These are phyloP conservation scores for Heteromeles arbutifolia DNA, from an alignment of 306 rosid species.

Conservation along the genomic window DNA sequence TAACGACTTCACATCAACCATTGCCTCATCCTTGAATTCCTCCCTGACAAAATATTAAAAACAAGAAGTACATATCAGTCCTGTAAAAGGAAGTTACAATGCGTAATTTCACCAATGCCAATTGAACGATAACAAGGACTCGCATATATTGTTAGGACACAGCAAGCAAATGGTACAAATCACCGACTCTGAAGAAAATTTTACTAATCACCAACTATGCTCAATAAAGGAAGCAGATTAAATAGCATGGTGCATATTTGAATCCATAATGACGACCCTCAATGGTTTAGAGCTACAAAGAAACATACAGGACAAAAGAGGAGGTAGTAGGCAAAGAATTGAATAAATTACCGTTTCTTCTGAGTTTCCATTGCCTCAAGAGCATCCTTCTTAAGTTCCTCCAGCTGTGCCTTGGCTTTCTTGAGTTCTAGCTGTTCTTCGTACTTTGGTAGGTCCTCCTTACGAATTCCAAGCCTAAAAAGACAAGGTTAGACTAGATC, in stretches of 20 bases:
- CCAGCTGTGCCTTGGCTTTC: conserved; percentile 77
- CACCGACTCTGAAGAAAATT: background rate
- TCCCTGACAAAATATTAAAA: conserved; percentile 56
- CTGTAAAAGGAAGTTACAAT: background rate
- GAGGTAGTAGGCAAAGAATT: background rate
- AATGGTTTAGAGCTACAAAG: background rate
- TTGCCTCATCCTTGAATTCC: conserved; percentile 84
- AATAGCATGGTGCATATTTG: background rate
- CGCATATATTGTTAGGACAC: background rate
- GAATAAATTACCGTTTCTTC: conserved; percentile 60
- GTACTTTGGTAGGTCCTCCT: conserved; percentile 68
- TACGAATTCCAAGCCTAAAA: conserved; percentile 63
- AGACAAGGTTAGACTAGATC: background rate
- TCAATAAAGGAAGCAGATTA: background rate
- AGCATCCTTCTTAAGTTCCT: conserved; percentile 76
- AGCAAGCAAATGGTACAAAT: background rate
- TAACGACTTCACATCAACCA: conserved; percentile 59
- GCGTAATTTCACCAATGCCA: background rate
- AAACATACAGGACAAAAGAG: background rate
- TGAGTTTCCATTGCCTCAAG: conserved; percentile 92
- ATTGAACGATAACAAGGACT: background rate
- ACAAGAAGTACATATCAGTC: background rate
- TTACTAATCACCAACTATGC: background rate
- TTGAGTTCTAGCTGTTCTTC: conserved; percentile 79
- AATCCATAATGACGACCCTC: background rate